Evolutionary conservation across 257 asterid genomes (phyloP), one percentile per base, ranked within the genome.

Genomic region (Gardenia jasminoides): DNA sequence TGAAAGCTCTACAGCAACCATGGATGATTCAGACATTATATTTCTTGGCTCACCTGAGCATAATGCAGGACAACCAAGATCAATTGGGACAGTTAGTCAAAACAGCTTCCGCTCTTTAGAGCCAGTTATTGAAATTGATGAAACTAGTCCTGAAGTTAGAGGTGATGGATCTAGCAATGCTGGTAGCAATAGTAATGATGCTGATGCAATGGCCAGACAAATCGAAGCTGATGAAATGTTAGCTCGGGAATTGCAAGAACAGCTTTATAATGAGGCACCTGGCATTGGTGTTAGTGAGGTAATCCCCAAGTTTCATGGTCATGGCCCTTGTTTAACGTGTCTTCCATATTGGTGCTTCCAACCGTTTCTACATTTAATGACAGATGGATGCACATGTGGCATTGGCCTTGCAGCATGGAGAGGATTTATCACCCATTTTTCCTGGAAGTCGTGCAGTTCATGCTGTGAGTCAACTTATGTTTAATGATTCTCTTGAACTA

Each of bases 191-290:
- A 41, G 44, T 47, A 67, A 44, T 56, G 88, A 78, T 54, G 88
- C 85, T 76, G 88, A 78, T 73, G 89, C 83, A 82, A 89, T 86
- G 87, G 87, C 89, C 9, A 88, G 89, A 77, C 99, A 95, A 86
- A 77, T 95, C 80, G 99, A 93, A 88, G 95, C 96, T 24, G 99
- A 93, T 84, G 99, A 92, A 82, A 88, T 79, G 77, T 82, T 95
- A 80, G 99, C 99, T 79, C 94, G 89, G 78, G 98, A 95, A 77
- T 97, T 95, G 77, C 99, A 95, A 87, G 96, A 95, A 74, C 98
- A 95, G 78, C 77, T 93, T 74, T 95, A 93, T 79, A 92, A 80
- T 81, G 99, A 95, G 86, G 68, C 41, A 52, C 92, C 93, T 70
- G 84, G 78, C 78, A 64, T 83, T n/a, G 87, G 90, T 75, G 79